Evolutionary conservation across 495 filamentous ascomycete species (phyloP).

Genomic region (Sabuloglossum arenarium): DNA sequence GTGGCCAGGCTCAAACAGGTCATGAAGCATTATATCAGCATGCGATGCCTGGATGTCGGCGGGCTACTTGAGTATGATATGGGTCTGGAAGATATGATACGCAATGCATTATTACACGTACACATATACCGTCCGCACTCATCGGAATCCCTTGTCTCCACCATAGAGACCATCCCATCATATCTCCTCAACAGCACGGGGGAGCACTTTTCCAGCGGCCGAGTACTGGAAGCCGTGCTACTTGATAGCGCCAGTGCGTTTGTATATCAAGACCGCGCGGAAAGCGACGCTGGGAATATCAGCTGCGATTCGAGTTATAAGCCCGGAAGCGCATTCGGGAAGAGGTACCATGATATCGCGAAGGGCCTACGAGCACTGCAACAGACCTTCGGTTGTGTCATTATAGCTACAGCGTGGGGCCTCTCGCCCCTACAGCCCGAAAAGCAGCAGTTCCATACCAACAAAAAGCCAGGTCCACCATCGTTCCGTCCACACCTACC

Average conservation of each 20-base stretch:
- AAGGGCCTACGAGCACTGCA: not conserved
- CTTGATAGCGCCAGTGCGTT: conserved; percentile 36
- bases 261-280: conserved; percentile 30
- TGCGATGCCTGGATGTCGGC: not conserved
- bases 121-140: conserved; percentile 35
- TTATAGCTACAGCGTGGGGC: not conserved
- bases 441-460: no score
- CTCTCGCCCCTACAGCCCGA: not conserved
- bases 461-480: no score
- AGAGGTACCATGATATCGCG: not conserved
- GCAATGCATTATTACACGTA: conserved; percentile 18
- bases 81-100: conserved; percentile 10
- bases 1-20: conserved; percentile 30
- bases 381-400: not conserved
- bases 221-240: conserved; percentile 27
- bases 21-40: conserved; percentile 8
- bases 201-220: conserved; percentile 17
- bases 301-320: not conserved
- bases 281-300: not conserved
- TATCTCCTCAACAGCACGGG: conserved; percentile 29
- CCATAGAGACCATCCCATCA: conserved; percentile 22
- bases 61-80: conserved; percentile 1
- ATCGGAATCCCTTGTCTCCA: conserved; percentile 28
- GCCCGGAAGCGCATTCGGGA: not conserved
- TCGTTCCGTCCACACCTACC: not conserved